Conservation (phyloP, 202 grass and related monocot genomes). For the Setaria viridis region DNA sequence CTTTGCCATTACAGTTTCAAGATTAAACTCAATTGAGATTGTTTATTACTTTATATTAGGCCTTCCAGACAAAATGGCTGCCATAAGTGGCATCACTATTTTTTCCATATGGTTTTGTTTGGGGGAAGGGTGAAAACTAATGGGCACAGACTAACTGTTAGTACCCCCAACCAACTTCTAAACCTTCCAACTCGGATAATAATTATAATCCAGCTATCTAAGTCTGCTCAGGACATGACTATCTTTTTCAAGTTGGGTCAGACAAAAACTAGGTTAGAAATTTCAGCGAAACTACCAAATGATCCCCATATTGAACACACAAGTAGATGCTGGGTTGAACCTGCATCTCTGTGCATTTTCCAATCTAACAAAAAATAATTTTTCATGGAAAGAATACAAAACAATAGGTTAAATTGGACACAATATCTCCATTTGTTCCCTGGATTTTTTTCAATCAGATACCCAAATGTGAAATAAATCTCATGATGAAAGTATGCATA, state of each 20-base stretch:
- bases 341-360: neutral
- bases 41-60: neutral
- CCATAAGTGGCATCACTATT: neutral
- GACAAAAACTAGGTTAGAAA: constrained; percentile 12
- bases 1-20: neutral
- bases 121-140: neutral
- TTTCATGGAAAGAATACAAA: constrained; percentile 21
- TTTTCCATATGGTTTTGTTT: neutral
- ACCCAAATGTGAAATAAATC: constrained; percentile 8
- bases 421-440: neutral
- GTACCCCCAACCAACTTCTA: neutral
- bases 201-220: neutral
- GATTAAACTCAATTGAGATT: constrained; percentile 1
- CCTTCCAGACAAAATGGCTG: neutral
- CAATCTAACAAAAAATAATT: neutral
- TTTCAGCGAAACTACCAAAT: constrained; percentile 5
- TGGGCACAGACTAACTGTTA: neutral
- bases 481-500: neutral
- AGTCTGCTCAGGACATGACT: neutral
- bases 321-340: neutral
- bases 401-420: neutral
- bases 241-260: constrained; percentile 4
- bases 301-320: neutral
- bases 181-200: neutral
- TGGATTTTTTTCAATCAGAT: neutral